phyloP scores from a whole-genome alignment of 2,329 filamentous ascomycete genomes.

The Penicillium sp. region DNA sequence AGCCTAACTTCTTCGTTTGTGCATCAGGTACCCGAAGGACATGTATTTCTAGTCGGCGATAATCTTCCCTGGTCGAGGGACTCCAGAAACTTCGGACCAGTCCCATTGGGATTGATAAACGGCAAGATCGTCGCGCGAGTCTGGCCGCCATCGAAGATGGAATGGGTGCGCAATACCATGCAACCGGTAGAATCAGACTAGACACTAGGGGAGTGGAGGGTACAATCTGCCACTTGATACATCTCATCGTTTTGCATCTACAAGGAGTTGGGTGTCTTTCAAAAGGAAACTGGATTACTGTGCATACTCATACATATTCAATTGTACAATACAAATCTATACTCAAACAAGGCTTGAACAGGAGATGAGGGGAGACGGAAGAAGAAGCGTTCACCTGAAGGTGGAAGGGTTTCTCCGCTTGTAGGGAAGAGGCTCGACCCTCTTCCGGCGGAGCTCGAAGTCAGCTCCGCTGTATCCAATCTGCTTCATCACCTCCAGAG shows the following conservation, averaged over 20 bases:
- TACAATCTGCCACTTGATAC: conserved; percentile 7
- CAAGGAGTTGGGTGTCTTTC: conserved; percentile 39
- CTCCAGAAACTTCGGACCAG: conserved; percentile 82
- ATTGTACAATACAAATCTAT: conserved; percentile 51
- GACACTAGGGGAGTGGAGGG: conserved; percentile 7
- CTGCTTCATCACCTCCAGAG: conserved; percentile 83
- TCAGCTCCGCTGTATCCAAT: conserved; percentile 76
- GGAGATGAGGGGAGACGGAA: conserved; percentile 24
- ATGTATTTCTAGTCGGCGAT: conserved; percentile 90
- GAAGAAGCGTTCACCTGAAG: conserved; percentile 46
- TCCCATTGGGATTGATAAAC: conserved; percentile 82
- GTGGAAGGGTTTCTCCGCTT: conserved; percentile 62
- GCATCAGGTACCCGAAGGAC: conserved; percentile 79
- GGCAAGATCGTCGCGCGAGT: conserved; percentile 74
- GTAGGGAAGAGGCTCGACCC: conserved; percentile 71
- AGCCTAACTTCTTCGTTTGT: conserved; percentile 14
- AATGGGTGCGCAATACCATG: conserved; percentile 47
- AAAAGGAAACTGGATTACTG: conserved; percentile 32
- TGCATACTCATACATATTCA: conserved; percentile 51
- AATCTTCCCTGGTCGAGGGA: conserved; percentile 85
- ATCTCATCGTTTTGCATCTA: conserved; percentile 25
- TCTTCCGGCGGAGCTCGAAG: conserved; percentile 83
- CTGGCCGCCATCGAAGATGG: conserved; percentile 44
- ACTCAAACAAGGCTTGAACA: conserved; percentile 33
- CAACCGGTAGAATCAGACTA: conserved; percentile 38